Evolutionary conservation across 2,329 filamentous ascomycete genomes (phyloP), one percentile per base, ranked within the genome.

Genomic region (Aspergillus piperis): DNA sequence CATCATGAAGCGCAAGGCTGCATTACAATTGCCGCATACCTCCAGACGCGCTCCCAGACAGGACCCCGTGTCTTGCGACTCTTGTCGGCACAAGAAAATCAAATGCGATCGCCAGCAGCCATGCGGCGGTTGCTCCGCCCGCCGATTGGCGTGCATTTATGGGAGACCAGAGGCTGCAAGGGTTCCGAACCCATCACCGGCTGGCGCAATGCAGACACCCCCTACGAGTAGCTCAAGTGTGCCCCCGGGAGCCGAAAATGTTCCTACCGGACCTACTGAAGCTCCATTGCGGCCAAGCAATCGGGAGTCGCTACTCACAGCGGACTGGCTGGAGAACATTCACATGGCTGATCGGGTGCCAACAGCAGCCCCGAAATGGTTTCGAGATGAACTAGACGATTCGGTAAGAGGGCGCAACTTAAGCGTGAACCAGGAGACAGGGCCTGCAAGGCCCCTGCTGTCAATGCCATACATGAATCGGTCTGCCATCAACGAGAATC

Each of bases 31-130:
- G 2, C 2, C 25, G 8, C 52, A 64, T 1, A 6, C 39, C 3
- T 59, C 56, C n/a, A 72, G 69, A 52, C 65, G 64, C 6, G 42
- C 60, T 23, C 62, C 64, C 8, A 54, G 75, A 44, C 75, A 77
- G 60, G 73, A 77, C 15, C 76, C 77, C 0, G 75, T 79, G 1
- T 78, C 77, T 0, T 79, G 76, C 52, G 71, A 73, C 11, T 76
- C 70, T 8, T 79, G 77, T 55, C 70, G 76, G 3, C 66, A 68
- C 62, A 75, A 76, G 64, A 77, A 84, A 76, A 80, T 85, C 39
- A 85, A 83, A 73, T 85, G 83, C 68, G 80, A 84, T 66, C 79
- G 82, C 3, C 77, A 77, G 49, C 71, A 77, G 13, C 83, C 83
- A 11, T 85, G 83, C 65, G 78, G 77, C 32, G 80, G 79, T 61